Conservation (phyloP, 2,329 filamentous ascomycete genomes). For the Aaosphaeria pasadenensis region DNA sequence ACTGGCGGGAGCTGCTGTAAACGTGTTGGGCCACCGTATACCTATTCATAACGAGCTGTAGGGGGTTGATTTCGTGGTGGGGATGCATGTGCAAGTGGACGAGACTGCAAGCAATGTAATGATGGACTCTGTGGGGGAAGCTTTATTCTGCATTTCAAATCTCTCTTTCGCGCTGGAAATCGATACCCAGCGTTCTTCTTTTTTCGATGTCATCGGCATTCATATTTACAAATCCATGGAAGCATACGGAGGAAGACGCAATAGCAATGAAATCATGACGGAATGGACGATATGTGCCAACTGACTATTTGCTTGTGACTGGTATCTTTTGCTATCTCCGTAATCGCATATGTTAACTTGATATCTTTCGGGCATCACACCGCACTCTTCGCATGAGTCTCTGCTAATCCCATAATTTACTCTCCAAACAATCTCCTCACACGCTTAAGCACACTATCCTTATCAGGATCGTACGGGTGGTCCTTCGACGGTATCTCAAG, state of each 20-base stretch:
- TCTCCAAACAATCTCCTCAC: slow-evolving; percentile 74
- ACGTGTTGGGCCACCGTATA: slow-evolving; percentile 28
- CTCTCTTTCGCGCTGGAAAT: slow-evolving; percentile 2
- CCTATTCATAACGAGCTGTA: slow-evolving; percentile 29
- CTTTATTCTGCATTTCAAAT: slow-evolving; percentile 5
- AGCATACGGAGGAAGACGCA: neutral
- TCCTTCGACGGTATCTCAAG: slow-evolving; percentile 98
- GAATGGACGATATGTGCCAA: too few relatives aligned
- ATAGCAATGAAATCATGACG: neutral
- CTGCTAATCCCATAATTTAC: slow-evolving; percentile 41
- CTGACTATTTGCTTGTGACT: too few relatives aligned
- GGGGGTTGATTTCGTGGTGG: slow-evolving; percentile 1
- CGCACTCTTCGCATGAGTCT: neutral
- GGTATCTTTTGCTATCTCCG: too few relatives aligned
- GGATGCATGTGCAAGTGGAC: neutral
- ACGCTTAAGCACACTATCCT: slow-evolving; percentile 92
- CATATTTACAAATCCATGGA: neutral
- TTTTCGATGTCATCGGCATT: slow-evolving; percentile 4
- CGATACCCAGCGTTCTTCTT: slow-evolving; percentile 9
- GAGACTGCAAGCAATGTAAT: too few relatives aligned
- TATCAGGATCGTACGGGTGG: slow-evolving; percentile 97
- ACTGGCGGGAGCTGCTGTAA: slow-evolving; percentile 33
- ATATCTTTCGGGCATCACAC: neutral
- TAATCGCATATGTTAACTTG: too few relatives aligned
- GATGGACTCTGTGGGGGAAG: neutral